Evolutionary conservation across 2,329 filamentous ascomycete species (phyloP).

Genomic region (Fusarium buxicola): DNA sequence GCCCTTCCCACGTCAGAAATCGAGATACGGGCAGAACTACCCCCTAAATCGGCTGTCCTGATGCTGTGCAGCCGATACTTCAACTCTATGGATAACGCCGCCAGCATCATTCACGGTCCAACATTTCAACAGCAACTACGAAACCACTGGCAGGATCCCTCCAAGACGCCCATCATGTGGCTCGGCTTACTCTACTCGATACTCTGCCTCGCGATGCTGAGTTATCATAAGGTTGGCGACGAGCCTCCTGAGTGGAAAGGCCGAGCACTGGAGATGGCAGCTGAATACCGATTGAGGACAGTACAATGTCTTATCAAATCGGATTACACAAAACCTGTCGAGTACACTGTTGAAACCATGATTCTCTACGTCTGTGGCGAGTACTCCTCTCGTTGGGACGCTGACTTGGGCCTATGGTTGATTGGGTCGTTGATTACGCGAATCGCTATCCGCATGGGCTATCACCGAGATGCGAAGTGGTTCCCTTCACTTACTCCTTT

Average conservation of each 20-base stretch:
- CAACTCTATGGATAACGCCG: constrained; percentile 79
- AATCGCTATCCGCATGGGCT: constrained; percentile 76
- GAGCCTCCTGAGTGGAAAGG: constrained; percentile 83
- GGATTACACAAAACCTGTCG: constrained; percentile 80
- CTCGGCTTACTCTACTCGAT: constrained; percentile 81
- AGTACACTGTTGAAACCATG: constrained; percentile 83
- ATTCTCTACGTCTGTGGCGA: constrained; percentile 82
- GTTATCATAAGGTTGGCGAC: constrained; percentile 82
- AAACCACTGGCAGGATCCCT: constrained; percentile 76
- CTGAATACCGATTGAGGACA: constrained; percentile 76
- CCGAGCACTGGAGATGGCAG: constrained; percentile 68
- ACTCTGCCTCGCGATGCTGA: constrained; percentile 81
- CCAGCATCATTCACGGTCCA: constrained; percentile 82
- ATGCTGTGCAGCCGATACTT: constrained; percentile 91
- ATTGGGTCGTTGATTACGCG: constrained; percentile 67
- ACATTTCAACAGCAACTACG: constrained; percentile 82
- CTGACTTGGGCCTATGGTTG: constrained; percentile 74
- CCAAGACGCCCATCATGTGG: constrained; percentile 81
- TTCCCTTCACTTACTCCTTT: constrained; percentile 79
- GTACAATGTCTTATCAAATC: constrained; percentile 82
- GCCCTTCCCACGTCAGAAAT: constrained; percentile 76
- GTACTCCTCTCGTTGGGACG: constrained; percentile 78
- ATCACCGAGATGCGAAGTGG: constrained; percentile 81
- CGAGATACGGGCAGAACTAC: constrained; percentile 84
- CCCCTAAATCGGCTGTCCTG: constrained; percentile 84